Evolutionary conservation across 2,329 filamentous ascomycete species (phyloP).

Genomic region (Plenodomus biglobosus): DNA sequence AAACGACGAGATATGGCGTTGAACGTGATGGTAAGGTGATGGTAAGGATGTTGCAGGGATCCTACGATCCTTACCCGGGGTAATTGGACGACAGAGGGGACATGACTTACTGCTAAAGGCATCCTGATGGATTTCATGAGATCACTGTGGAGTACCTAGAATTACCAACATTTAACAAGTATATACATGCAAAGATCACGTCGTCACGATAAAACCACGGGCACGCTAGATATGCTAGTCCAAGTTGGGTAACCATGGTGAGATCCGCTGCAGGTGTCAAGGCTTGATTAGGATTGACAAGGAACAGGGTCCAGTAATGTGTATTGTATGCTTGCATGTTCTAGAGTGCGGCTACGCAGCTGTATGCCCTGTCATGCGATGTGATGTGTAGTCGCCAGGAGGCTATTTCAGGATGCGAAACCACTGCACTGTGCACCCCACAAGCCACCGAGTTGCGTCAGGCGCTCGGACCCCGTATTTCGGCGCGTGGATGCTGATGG

Average conservation of each 20-base stretch:
- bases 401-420: too few species aligned
- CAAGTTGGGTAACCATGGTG: constrained; percentile 10
- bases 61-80: neutral
- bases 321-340: too few species aligned
- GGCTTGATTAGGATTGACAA: neutral
- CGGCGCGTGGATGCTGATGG: constrained; percentile 6
- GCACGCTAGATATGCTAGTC: constrained; percentile 15
- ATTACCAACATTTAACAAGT: neutral
- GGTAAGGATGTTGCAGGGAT: neutral
- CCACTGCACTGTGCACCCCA: too few species aligned
- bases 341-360: too few species aligned
- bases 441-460: constrained; percentile 13
- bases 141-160: neutral
- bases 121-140: constrained; percentile 29
- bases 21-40: neutral
- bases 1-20: neutral
- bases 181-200: neutral
- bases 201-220: constrained; percentile 4
- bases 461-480: neutral
- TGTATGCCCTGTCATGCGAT: too few species aligned
- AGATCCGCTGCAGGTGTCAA: neutral
- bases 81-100: neutral
- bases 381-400: too few species aligned
- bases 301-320: too few species aligned
- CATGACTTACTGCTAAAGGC: constrained; percentile 35